Percentiles rank a stretch among this genome's conserved stretches.
Conservation (phyloP, 1,284 basidiomycete species). For the Mixia osmundae region DNA sequence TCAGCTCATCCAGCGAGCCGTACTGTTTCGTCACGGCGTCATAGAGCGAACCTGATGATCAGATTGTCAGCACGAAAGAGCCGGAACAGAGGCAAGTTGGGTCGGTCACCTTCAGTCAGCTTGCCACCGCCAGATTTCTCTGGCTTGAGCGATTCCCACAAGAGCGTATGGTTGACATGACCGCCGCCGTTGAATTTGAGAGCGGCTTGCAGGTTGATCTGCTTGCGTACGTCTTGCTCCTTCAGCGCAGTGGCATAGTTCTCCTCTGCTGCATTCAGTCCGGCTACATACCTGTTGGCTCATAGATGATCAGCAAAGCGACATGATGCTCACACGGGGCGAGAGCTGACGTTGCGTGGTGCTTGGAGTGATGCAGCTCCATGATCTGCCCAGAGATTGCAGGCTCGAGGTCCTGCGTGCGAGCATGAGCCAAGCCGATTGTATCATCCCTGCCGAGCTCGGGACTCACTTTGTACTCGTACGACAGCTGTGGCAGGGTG, state of each 20-base stretch:
- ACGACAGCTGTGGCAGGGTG: too few species aligned
- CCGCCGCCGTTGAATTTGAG: conserved; percentile 76
- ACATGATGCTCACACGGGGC: neutral
- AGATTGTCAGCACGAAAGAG: conserved; percentile 3
- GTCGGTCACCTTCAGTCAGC: conserved; percentile 25
- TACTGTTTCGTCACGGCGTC: conserved; percentile 54
- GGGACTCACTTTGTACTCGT: too few species aligned
- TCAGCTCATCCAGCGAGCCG: conserved; percentile 52
- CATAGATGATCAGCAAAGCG: too few species aligned
- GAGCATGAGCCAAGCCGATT: too few species aligned
- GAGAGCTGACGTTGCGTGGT: conserved; percentile 43
- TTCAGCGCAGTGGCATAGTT: conserved; percentile 40
- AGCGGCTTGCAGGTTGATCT: conserved; percentile 65
- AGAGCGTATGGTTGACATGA: conserved; percentile 58
- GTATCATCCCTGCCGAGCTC: too few species aligned
- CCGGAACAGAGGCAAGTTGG: neutral
- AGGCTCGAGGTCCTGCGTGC: conserved; percentile 52
- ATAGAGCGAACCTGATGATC: conserved; percentile 40
- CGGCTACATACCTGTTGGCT: conserved; percentile 56
- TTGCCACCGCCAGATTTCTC: conserved; percentile 35
- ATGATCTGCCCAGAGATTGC: conserved; percentile 59
- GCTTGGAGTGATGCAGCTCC: conserved; percentile 78
- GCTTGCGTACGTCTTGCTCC: conserved; percentile 42
- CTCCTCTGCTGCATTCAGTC: conserved; percentile 74
- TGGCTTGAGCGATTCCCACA: conserved; percentile 88